Percentiles rank a stretch among this genome's conserved stretches.
Conservation (phyloP, 192 early-diverging fungal species). For the Coemansia sp. region DNA sequence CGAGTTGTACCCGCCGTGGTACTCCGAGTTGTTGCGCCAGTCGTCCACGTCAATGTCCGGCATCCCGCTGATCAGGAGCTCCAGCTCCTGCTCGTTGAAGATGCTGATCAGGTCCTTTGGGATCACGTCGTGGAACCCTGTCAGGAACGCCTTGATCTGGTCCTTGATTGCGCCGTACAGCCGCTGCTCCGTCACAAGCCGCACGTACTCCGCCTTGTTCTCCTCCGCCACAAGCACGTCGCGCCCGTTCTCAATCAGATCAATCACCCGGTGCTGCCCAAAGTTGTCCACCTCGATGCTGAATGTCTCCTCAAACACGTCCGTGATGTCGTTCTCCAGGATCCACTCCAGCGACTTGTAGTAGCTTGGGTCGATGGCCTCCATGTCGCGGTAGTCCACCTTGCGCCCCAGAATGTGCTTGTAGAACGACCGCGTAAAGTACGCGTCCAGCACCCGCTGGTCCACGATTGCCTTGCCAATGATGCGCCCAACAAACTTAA, state of each 20-base stretch:
- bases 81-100: slow-evolving; percentile 98
- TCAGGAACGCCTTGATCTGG: slow-evolving; percentile 91
- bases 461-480: slow-evolving; percentile 99
- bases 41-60: slow-evolving; percentile 99
- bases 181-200: slow-evolving; percentile 88
- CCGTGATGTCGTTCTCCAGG: slow-evolving; percentile 93
- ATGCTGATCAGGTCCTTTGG: slow-evolving; percentile 90
- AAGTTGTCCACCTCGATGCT: slow-evolving; percentile 93
- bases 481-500: slow-evolving; percentile 97
- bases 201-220: slow-evolving; percentile 97
- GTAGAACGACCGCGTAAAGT: slow-evolving; percentile 99
- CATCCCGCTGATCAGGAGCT: slow-evolving; percentile 95
- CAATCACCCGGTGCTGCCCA: slow-evolving; percentile 80
- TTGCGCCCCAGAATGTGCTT: slow-evolving; percentile 90
- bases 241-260: slow-evolving; percentile 84
- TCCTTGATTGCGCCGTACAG: slow-evolving; percentile 89
- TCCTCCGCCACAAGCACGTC: slow-evolving; percentile 90
- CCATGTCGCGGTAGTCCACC: slow-evolving; percentile 97
- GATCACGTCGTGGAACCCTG: slow-evolving; percentile 95
- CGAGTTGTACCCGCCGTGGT: slow-evolving; percentile 85
- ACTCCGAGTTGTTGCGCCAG: slow-evolving; percentile 98
- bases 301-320: slow-evolving; percentile 93
- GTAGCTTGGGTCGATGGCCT: slow-evolving; percentile 95
- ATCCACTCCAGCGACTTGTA: slow-evolving; percentile 99
- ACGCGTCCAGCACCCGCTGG: slow-evolving; percentile 88